Base-by-base conservation (phyloP, 1,139 yeast genomes). In the Candida sp. region DNA sequence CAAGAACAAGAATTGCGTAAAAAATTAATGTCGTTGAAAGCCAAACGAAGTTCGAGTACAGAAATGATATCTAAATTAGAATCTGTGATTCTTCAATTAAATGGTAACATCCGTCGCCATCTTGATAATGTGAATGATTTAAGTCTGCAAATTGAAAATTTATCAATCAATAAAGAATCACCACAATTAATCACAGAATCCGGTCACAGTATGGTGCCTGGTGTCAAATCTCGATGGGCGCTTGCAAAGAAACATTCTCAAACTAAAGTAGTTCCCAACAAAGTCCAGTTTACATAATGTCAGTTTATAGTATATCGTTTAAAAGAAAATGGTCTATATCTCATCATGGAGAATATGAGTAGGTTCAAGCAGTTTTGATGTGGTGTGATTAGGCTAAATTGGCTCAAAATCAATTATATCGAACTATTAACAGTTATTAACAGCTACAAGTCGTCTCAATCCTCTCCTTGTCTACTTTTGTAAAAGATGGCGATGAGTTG, bases 21-120 rank as follows among this genome's bases (percentile, higher is more conserved):
- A n/a, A 38, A 48, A 33, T 49, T 65, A 49, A 57, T 64, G 55
- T 64, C 68, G 2, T 45, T 64, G 8, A 65, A 64, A 41, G 61
- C 64, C 3, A 52, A 47, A 39, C 41, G 51, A 5, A 44, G 49
- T 11, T 44, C 49, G 8, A 48, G 48, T 11, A 43, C 46, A 4
- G 40, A 51, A 7, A 46, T 60, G 2, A 39, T 60, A 5, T 53
- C 55, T 5, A 59, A 57, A 38, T 41, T 61, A 34, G 63, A 56
- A 39, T 47, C 53, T 39, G 50, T 62, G 2, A 44, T 65, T 5
- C 59, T 51, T 42, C 58, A 58, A 36, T 46, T 63, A 7, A 58
- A 61, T 45, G 55, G 54, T 27, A 45, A 51, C 22, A 49, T 58
- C 15, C 38, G 44, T 5, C 47, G 53, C 5, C 51, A 53, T 36